Conservation (phyloP, 108 stramenopile species). For the Cyclotella distinguenda region DNA sequence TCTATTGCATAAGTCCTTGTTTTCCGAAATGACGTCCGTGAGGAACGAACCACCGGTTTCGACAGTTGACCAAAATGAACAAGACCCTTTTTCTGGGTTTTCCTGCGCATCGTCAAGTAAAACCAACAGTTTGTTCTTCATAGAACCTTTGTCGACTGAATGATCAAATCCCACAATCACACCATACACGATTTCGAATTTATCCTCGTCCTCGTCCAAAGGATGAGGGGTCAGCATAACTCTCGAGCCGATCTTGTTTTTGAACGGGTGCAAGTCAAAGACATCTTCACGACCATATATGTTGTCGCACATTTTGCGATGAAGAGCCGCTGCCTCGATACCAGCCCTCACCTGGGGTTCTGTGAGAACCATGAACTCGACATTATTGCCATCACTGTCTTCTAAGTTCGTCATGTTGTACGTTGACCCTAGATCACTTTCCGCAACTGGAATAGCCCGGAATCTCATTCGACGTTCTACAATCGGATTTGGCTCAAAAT, state of each 20-base stretch:
- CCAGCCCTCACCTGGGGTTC: conserved; percentile 84
- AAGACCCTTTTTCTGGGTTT: conserved; percentile 25
- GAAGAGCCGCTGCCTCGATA: conserved; percentile 61
- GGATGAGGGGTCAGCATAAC: conserved; percentile 27
- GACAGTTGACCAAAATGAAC: conserved; percentile 74
- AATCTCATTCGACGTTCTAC: conserved; percentile 77
- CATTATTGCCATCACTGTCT: conserved; percentile 30
- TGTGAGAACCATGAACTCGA: conserved; percentile 60
- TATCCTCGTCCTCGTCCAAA: conserved; percentile 4
- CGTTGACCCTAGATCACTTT: conserved; percentile 19
- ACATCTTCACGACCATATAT: not conserved
- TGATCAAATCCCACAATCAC: conserved; percentile 43
- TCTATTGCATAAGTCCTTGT: not conserved
- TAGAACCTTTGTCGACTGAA: not conserved
- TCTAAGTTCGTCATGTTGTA: not conserved
- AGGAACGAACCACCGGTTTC: conserved; percentile 29
- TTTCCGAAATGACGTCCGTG: conserved; percentile 33
- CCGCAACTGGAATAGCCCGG: conserved; percentile 49
- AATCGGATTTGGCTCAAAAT: conserved; percentile 20
- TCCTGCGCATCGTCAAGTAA: conserved; percentile 24
- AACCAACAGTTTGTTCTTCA: conserved; percentile 23
- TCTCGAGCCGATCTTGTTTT: conserved; percentile 31
- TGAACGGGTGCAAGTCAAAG: conserved; percentile 40
- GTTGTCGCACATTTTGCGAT: conserved; percentile 16
- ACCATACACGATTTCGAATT: conserved; percentile 24